These are phyloP conservation scores for Noccaea caerulescens DNA, from an alignment of 345 rosid species.

Conservation along the genomic window DNA sequence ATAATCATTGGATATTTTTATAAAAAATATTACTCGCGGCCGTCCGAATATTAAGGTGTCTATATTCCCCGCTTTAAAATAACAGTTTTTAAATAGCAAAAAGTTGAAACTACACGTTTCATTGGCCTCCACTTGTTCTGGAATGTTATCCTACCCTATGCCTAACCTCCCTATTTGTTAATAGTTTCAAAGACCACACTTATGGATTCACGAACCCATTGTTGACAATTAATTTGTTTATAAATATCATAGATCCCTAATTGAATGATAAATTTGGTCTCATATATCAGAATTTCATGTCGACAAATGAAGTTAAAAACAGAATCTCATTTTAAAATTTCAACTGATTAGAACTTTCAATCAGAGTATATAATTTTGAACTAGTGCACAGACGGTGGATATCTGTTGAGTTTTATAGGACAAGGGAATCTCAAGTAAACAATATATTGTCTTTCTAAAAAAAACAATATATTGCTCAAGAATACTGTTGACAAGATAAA, in stretches of 20 bases:
- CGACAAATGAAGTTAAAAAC: not conserved
- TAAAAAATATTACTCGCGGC: slow-evolving; percentile 18
- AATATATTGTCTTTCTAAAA: not conserved
- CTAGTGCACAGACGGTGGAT: not conserved
- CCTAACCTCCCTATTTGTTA: slow-evolving; percentile 26
- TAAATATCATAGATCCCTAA: not conserved
- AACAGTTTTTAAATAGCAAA: not conserved
- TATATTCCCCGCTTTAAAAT: slow-evolving; percentile 25
- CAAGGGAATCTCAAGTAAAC: slow-evolving; percentile 16
- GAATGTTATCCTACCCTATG: slow-evolving; percentile 39
- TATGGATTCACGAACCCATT: slow-evolving; percentile 7
- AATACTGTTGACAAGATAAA: slow-evolving; percentile 38
- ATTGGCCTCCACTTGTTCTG: slow-evolving; percentile 45
- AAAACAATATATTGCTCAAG: slow-evolving; percentile 2
- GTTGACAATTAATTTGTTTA: not conserved
- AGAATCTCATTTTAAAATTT: not conserved
- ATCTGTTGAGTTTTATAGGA: not conserved
- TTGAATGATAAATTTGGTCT: not conserved
- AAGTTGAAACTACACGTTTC: slow-evolving; percentile 34
- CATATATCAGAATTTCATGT: slow-evolving; percentile 1
- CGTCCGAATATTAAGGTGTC: slow-evolving; percentile 40
- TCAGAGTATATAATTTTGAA: not conserved
- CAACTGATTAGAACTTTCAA: not conserved
- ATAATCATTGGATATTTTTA: slow-evolving; percentile 4
- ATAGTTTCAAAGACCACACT: slow-evolving; percentile 15